A percentile compares a stretch with the other conserved stretches of the same genome.
Conservation (phyloP, 257 asterid genomes). For the Thymus mandschuricus region DNA sequence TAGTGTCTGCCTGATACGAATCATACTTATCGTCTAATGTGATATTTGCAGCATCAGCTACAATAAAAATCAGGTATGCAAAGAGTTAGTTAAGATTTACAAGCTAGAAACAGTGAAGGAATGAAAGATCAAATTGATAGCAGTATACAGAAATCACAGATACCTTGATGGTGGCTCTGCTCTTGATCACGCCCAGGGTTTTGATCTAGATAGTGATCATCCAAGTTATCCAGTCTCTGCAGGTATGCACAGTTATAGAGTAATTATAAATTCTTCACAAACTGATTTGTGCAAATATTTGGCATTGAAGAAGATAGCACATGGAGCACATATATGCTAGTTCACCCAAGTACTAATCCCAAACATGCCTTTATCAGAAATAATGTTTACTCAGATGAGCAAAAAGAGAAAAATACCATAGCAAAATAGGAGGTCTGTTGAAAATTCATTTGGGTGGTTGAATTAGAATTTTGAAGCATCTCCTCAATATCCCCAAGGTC, state of each 20-base stretch:
- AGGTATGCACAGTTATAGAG: conserved; percentile 24
- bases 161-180: conserved; percentile 84
- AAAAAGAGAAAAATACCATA: conserved; percentile 45
- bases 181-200: conserved; percentile 43
- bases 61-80: conserved; percentile 33
- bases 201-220: conserved; percentile 50
- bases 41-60: conserved; percentile 78
- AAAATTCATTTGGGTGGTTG: conserved; percentile 56
- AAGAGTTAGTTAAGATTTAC: conserved; percentile 24
- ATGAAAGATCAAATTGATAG: conserved; percentile 13
- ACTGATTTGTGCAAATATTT: conserved; percentile 15
- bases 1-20: conserved; percentile 50
- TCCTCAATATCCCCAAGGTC: conserved; percentile 66
- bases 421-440: conserved; percentile 65
- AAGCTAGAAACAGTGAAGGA: conserved; percentile 7
- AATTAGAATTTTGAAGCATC: conserved; percentile 46
- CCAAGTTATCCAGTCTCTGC: conserved; percentile 79
- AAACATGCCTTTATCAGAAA: neutral
- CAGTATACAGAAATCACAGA: conserved; percentile 19
- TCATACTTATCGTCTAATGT: conserved; percentile 65
- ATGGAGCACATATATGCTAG: conserved; percentile 1
- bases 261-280: conserved; percentile 11
- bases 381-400: conserved; percentile 19
- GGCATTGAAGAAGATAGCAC: conserved; percentile 17
- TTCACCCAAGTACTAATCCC: conserved; percentile 18